Conservation (phyloP, 495 filamentous ascomycete species). For the Trypethelium eluteriae region DNA sequence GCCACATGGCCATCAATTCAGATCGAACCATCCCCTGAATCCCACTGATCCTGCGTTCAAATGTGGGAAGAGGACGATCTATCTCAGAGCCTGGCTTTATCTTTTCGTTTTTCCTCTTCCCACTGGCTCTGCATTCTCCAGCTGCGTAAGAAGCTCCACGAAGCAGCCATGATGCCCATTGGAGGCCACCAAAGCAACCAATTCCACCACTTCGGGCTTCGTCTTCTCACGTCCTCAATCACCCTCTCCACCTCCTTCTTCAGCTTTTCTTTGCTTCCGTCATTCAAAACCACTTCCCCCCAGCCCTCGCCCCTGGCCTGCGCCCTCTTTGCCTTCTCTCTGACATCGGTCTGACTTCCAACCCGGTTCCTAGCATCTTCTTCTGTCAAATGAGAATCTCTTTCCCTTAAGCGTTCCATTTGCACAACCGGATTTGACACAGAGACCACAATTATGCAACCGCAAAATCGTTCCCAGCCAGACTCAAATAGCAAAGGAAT, state of each 20-base stretch:
- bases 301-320: conserved; percentile 51
- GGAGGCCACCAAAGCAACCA: conserved; percentile 68
- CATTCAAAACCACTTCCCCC: conserved; percentile 84
- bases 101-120: conserved; percentile 55
- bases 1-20: no score
- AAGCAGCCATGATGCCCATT: conserved; percentile 54
- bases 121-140: conserved; percentile 59
- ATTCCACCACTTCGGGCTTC: conserved; percentile 73
- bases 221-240: conserved; percentile 51
- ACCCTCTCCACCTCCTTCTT: conserved; percentile 53
- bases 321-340: conserved; percentile 67
- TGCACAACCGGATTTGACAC: conserved; percentile 68
- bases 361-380: conserved; percentile 82
- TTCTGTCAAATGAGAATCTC: conserved; percentile 63
- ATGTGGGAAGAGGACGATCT: background rate
- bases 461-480: conserved; percentile 71
- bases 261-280: conserved; percentile 61
- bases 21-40: no score
- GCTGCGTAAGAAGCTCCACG: conserved; percentile 61
- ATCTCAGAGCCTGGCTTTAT: conserved; percentile 59
- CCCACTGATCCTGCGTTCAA: background rate
- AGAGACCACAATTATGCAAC: conserved; percentile 75
- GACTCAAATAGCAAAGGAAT: conserved; percentile 86
- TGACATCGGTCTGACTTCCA: conserved; percentile 71
- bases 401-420: conserved; percentile 61